A percentile compares a stretch with the other conserved stretches of the same genome.
phyloP scores from a whole-genome alignment of 148 eudicot species.

The Camellia japonica region DNA sequence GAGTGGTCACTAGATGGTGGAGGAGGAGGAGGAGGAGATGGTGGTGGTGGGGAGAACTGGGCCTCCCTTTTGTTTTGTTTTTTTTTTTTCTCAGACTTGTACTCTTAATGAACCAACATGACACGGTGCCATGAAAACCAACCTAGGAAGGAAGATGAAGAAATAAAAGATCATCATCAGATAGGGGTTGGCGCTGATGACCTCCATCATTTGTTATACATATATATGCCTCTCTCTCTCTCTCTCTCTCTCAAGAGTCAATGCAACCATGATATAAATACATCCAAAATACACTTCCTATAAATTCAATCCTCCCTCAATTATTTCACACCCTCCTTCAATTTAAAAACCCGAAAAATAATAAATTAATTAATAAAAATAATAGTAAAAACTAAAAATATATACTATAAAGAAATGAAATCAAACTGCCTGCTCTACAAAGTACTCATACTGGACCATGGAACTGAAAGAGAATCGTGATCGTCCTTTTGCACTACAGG shows the following conservation, averaged over 20 bases:
- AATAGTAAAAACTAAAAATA: not conserved
- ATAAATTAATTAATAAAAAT: conserved; percentile 12
- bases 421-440: not conserved
- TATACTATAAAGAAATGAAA: not conserved
- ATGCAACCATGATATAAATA: conserved; percentile 23
- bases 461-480: not conserved
- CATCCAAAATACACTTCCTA: conserved; percentile 41
- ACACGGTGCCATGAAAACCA: conserved; percentile 25
- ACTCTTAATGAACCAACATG: conserved; percentile 33
- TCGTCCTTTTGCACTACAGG: not conserved
- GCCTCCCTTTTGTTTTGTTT: not conserved
- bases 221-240: conserved; percentile 5
- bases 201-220: conserved; percentile 7
- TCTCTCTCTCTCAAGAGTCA: conserved; percentile 21
- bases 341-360: conserved; percentile 1
- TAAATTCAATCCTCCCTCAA: conserved; percentile 20
- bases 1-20: conserved; percentile 3
- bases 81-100: conserved; percentile 4
- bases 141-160: conserved; percentile 27
- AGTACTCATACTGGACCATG: not conserved
- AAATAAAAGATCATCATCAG: conserved; percentile 25
- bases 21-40: not conserved
- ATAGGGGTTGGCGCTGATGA: conserved; percentile 23
- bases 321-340: conserved; percentile 27
- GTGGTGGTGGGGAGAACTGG: not conserved